Conservation (phyloP, 2,329 filamentous ascomycete species). For the Ophiognomonia clavigignenti-juglandacearum region DNA sequence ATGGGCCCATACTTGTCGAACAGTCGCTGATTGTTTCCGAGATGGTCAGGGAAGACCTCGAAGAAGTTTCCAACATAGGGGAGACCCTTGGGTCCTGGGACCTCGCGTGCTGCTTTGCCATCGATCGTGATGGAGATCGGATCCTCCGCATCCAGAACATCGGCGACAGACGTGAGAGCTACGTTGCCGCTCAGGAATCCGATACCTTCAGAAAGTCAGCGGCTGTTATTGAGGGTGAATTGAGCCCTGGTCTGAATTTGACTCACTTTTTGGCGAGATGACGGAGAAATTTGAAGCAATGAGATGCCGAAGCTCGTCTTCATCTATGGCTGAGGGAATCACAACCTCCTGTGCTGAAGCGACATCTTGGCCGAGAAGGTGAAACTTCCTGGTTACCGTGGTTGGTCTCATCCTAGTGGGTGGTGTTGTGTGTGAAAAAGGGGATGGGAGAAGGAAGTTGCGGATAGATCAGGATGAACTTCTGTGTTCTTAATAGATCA, state of each 20-base stretch:
- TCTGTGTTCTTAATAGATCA: too few species aligned
- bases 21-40: conserved; percentile 51
- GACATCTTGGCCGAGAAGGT: conserved; percentile 36
- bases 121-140: conserved; percentile 42
- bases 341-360: conserved; percentile 32
- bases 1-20: conserved; percentile 49
- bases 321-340: conserved; percentile 28
- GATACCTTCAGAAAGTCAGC: conserved; percentile 24
- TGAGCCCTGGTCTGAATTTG: neutral
- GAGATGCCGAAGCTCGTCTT: conserved; percentile 33
- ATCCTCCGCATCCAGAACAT: conserved; percentile 28
- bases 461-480: too few species aligned
- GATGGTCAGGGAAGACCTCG: conserved; percentile 52
- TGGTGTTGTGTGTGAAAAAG: neutral
- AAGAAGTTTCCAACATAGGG: conserved; percentile 49
- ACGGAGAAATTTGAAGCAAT: conserved; percentile 38
- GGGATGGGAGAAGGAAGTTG: too few species aligned
- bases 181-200: conserved; percentile 30
- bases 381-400: conserved; percentile 30
- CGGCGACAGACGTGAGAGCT: conserved; percentile 27
- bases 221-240: too few species aligned
- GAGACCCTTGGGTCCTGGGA: conserved; percentile 45
- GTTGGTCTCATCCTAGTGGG: conserved; percentile 24
- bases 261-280: conserved; percentile 34
- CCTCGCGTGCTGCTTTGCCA: conserved; percentile 40